A percentile compares a stretch with the other conserved stretches of the same genome.
Evolutionary conservation across 441 rosid genomes (phyloP).

Genomic region (Gossypium davidsonii): DNA sequence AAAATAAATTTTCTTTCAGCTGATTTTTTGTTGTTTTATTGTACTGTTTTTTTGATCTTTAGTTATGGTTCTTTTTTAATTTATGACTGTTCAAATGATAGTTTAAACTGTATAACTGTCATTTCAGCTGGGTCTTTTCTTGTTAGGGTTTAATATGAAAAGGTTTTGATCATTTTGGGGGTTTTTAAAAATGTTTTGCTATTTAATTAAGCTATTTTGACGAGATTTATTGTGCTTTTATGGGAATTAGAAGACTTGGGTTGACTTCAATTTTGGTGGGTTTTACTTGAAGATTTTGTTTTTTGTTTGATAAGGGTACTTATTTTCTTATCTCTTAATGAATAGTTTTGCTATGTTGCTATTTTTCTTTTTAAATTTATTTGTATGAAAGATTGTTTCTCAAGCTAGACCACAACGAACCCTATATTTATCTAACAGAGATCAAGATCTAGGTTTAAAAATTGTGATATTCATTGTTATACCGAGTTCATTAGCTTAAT

Average conservation of each 20-base stretch:
- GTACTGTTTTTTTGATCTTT: slow-evolving; percentile 8
- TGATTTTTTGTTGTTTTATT: background rate
- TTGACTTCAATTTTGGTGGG: slow-evolving; percentile 29
- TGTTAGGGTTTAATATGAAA: slow-evolving; percentile 19
- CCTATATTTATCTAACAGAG: background rate
- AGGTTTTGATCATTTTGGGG: slow-evolving; percentile 10
- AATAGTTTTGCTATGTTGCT: background rate
- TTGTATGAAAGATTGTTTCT: background rate
- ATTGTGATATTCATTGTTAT: background rate
- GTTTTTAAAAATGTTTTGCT: slow-evolving; percentile 4
- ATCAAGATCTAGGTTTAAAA: slow-evolving; percentile 11
- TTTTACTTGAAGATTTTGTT: slow-evolving; percentile 19
- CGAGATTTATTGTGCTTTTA: slow-evolving; percentile 6
- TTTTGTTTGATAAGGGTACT: slow-evolving; percentile 14
- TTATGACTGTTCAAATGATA: slow-evolving; percentile 14
- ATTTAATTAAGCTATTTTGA: slow-evolving; percentile 20
- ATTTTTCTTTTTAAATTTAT: background rate
- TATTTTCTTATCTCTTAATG: slow-evolving; percentile 4
- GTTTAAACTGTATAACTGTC: slow-evolving; percentile 25
- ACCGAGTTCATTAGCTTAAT: background rate
- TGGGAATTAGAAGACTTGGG: slow-evolving; percentile 22
- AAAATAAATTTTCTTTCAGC: background rate
- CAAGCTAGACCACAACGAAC: background rate
- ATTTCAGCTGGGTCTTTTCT: slow-evolving; percentile 25
- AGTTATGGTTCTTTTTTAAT: background rate